Evolutionary conservation across 257 asterid genomes (phyloP), one percentile per base, ranked within the genome.

Genomic region (Gynochthodes officinalis): DNA sequence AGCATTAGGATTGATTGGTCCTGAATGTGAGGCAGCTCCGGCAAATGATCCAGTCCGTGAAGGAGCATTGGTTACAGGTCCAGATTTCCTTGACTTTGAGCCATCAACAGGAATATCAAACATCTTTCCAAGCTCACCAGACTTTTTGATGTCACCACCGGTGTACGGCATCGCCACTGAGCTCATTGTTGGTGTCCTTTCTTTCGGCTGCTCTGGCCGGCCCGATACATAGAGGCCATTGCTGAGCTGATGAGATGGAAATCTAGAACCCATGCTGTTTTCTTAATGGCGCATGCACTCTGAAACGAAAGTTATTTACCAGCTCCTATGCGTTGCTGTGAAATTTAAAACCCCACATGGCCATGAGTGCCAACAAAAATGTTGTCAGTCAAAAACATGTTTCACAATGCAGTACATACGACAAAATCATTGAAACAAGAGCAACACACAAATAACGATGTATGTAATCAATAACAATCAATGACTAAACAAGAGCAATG

Each of bases 101-200:
- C 87, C 85, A 65, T 89, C 98, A 14, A 79, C 86, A 27, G 98
- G 97, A 69, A 92, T 88, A 71, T 85, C 96, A 57, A 92, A 92
- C 98, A 92, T 92, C 80, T 92, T 90, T 10, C 98, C 96, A 4
- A 92, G 97, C 82, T 92, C 98, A 37, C 98, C 98, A 1, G 98
- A 92, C 79, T 80, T 92, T 80, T 92, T 92, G 49, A 89, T 88
- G 81, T 92, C 98, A 67, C 98, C 97, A 25, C 97, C 98, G 15
- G 98, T 92, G 80, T 92, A 92, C 49, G 98, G 98, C 90, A 87
- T 80, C 58, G 98, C 90, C 28, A 79, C 96, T 0, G 97, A 88
- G 79, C 95, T 86, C 88, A 87, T 86, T 44, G 96, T 88, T 11
- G 95, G 90, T 4, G 81, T 49, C 68, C 86, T 83, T 77, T 90